Base-by-base conservation (phyloP, 495 filamentous ascomycete genomes). In the Annulohypoxylon maeteangense region DNA sequence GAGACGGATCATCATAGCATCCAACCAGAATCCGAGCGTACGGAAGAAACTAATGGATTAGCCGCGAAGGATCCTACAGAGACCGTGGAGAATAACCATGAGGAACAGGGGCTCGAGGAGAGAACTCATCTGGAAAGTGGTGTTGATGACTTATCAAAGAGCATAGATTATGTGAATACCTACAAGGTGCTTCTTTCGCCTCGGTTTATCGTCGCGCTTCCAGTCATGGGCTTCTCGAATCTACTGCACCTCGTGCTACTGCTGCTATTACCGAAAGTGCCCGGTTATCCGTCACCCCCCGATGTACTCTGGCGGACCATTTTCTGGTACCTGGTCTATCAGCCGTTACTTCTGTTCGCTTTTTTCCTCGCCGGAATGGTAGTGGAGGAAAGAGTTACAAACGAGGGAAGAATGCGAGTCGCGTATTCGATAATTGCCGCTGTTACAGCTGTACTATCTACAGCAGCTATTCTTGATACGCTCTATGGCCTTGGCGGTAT, bases 311-410 rank as follows among this genome's bases (percentile, higher is more conserved):
- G 71, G 67, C 53, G 66, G 10, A 74, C 71, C 20, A 47, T 70
- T 22, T 70, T 70, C 58, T 74, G 71, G 71, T 70, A 70, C 27
- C 25, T 61, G 29, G 47, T 74, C 58, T 74, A 70, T 47, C 67
- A 70, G 48, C 71, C 67, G 8, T 11, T 74, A 18, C 63, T 74
- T 1, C 62, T 74, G 23, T 74, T 74, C 16, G 51, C 71, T 4
- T 67, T 70, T 36, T 67, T 70, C 54, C 71, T 74, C n/a, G 62
- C 71, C 7, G 66, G 67, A 1, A 74, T 74, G 71, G 61, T 70
- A 11, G 62, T 74, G 16, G 71, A 74, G 36, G 71, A 74, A 40
- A 53, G 71, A 10, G 45, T 67, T 14, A 62, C 44, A 4, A 54
- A 31, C 32, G 67, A 70, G 45, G 31, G 53, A 20, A 57, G 59